These are phyloP conservation scores for Thermochaetoides thermophila DNA, from an alignment of 495 filamentous ascomycete genomes.

Conservation along the genomic window DNA sequence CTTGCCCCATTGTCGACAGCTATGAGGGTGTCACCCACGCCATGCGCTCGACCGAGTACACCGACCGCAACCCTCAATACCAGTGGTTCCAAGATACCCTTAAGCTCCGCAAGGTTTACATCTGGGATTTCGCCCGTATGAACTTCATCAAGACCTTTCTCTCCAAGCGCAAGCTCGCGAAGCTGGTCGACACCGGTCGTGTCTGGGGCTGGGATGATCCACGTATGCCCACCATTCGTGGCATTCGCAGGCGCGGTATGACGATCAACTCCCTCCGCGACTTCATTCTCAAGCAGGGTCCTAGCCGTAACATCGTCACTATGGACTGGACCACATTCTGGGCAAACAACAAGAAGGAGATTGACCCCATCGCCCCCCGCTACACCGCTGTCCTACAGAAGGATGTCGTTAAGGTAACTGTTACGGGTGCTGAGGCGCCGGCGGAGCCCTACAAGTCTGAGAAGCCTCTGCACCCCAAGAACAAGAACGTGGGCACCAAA, in stretches of 20 bases:
- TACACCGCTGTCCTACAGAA: conserved; percentile 66
- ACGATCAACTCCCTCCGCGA: conserved; percentile 76
- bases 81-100: conserved; percentile 87
- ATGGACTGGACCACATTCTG: conserved; percentile 88
- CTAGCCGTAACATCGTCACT: conserved; percentile 73
- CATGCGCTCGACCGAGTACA: conserved; percentile 89
- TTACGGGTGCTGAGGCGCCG: conserved; percentile 49
- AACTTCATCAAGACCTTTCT: conserved; percentile 57
- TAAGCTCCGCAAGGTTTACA: conserved; percentile 72
- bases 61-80: conserved; percentile 93
- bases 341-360: conserved; percentile 91
- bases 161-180: conserved; percentile 90
- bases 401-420: conserved; percentile 48
- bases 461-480: conserved; percentile 77
- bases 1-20: conserved; percentile 80
- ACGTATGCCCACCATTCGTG: conserved; percentile 85
- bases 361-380: conserved; percentile 74
- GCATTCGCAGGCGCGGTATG: conserved; percentile 79
- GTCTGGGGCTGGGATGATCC: conserved; percentile 95
- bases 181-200: conserved; percentile 70
- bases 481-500: conserved; percentile 68
- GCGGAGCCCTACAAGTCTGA: conserved; percentile 50
- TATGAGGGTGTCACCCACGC: conserved; percentile 91
- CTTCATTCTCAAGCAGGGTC: conserved; percentile 88
- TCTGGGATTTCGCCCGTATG: conserved; percentile 96